Percentiles rank a stretch among this genome's conserved stretches.
Conservation (phyloP, 352 stramenopile species). For the Pythium aristosporum region DNA sequence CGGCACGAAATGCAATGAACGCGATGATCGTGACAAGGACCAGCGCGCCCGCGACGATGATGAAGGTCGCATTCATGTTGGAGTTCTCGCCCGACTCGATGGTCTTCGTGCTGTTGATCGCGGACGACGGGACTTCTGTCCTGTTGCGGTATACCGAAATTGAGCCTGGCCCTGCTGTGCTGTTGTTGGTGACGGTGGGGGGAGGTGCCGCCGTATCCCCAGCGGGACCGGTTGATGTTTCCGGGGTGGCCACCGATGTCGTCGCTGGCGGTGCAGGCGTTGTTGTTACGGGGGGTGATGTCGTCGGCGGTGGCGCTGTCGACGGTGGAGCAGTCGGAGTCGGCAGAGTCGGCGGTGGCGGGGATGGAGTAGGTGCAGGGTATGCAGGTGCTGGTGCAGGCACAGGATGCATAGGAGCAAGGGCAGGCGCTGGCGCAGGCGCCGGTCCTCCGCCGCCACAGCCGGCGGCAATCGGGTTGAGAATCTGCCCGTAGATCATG, state of each 20-base stretch:
- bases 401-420: no score
- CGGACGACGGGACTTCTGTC: background rate
- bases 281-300: background rate
- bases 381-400: no score
- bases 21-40: slow-evolving; percentile 2
- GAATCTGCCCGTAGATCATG: slow-evolving; percentile 4
- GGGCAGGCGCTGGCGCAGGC: no score
- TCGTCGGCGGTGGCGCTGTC: background rate
- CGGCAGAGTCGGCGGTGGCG: background rate
- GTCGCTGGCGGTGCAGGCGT: background rate
- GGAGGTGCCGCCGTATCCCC: no score
- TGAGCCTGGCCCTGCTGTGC: no score
- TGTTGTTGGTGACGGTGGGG: background rate
- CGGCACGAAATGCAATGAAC: background rate
- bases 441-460: background rate
- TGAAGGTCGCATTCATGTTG: no score
- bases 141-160: no score
- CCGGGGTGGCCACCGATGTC: background rate
- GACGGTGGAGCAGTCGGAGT: background rate
- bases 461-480: background rate
- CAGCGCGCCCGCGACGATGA: background rate
- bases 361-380: background rate
- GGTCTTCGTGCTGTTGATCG: background rate
- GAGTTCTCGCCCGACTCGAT: background rate
- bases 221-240: background rate